Base-by-base conservation (phyloP, 306 rosid species). In the Boehmeria nivea region DNA sequence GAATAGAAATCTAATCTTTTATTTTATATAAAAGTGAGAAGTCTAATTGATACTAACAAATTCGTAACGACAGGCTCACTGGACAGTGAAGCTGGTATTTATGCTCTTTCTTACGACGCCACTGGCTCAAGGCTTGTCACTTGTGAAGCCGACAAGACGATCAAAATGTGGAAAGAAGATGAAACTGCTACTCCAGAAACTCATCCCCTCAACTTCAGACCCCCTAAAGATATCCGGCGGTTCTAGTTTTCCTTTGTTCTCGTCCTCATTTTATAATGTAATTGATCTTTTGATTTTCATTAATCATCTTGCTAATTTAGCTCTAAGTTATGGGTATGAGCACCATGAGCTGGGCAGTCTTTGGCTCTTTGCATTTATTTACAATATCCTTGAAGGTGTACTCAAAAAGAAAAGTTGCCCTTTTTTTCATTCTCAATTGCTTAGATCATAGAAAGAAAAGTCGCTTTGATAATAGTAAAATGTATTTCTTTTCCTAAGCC, bases 61-160 rank as follows among this genome's bases (percentile, higher is more conserved):
- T 59, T 8, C 58, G 31, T 58, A 37, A 33, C 58, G 47, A 18
- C 78, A 91, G 99, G 99, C 27, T 91, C 99, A 19, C 51, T 91
- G 83, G 99, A 91, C 67, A 87, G 96, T 62, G 99, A 91, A 72
- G 99, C 99, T 57, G 99, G 89, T 43, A 91, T 91, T 16, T 87
- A 91, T 65, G 96, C 99, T 33, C 48, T 66, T 28, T 75, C 89
- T 12, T 91, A 84, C 24, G 99, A 91, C 51, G 1, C 36, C 3
- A 91, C 99, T 3, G 99, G 99, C 31, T 80, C 95, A 0, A 83
- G 99, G 84, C 95, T 91, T 14, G 38, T 91, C 44, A 52, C 76
- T 37, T 91, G 99, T 21, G 96, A 91, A 83, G 96, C 96, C 12
- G 99, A 91, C 82, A 91, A 91, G 85, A 91, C 96, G 0, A 79